Evolutionary conservation across 257 asterid species (phyloP), one percentile per base, ranked within the genome.

Genomic region (Rehmannia glutinosa): DNA sequence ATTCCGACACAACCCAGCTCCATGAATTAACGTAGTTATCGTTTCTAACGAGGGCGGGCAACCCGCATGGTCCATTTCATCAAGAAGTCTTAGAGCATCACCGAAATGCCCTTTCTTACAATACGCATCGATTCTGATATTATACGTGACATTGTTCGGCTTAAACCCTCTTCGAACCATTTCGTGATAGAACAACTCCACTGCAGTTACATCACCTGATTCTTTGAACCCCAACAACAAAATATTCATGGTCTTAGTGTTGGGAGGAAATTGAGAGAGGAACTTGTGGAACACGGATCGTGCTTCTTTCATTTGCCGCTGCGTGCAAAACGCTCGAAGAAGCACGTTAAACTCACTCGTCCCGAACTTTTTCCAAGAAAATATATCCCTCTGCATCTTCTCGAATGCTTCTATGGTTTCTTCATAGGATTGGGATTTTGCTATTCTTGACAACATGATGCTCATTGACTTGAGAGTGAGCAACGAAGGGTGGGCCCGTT

Each of bases 201-300:
- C 92, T 2, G 98, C 70, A 19, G 96, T 87, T 63, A 88, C 66
- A 75, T 84, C 89, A 21, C 95, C 95, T 0, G 96, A 83, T 68
- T 90, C 96, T 76, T 88, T 92, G 77, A 93, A 93, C 64, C 98
- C 98, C 86, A 86, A 69, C 41, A 93, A 76, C 84, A 93, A 77
- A 46, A 90, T 88, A 76, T 90, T 93, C 97, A 93, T 85, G 6
- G 97, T 93, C 77, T 90, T 93, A 27, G 80, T 76, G 81, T 84
- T 79, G 9, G 95, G 92, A 55, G 94, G 73, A 74, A 83, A 93
- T 6, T 74, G 73, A 19, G 78, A 52, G 74, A 84, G 86, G 77
- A 90, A 73, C 79, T 81, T 83, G 77, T 83, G 90, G 84, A 93
- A 90, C 12, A 93, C 81, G 0, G 98, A 86, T 4, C 86, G 80